Conservation (phyloP, 345 rosid species). For the Euphorbia peplus region DNA sequence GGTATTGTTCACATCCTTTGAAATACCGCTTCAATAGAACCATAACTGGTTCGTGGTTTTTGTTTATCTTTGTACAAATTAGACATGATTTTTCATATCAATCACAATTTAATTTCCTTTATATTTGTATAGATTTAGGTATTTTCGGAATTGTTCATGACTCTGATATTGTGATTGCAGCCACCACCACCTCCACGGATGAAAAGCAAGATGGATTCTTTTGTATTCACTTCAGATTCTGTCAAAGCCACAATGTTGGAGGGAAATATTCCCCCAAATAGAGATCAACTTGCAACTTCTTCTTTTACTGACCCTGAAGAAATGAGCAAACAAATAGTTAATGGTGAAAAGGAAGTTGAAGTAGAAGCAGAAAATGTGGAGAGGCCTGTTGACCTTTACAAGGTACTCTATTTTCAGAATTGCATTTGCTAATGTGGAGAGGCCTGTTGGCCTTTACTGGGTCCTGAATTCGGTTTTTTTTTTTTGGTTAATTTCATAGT, state of each 20-base stretch:
- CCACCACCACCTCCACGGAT: conserved; percentile 72
- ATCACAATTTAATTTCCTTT: neutral
- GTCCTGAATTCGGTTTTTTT: no score
- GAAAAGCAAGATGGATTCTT: conserved; percentile 84
- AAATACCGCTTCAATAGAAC: neutral
- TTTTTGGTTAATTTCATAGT: no score
- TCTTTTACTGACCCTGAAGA: conserved; percentile 31
- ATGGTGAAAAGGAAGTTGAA: conserved; percentile 46
- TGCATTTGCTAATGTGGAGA: neutral
- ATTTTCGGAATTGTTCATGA: no score
- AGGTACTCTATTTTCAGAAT: conserved; percentile 47
- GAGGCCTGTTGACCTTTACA: conserved; percentile 95
- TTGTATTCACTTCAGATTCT: conserved; percentile 70
- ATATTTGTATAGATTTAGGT: neutral
- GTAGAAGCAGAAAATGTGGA: conserved; percentile 74
- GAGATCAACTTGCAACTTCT: conserved; percentile 21
- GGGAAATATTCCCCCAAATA: conserved; percentile 36
- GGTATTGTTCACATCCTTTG: conserved; percentile 37
- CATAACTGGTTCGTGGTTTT: neutral
- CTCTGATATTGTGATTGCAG: conserved; percentile 36
- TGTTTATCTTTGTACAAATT: neutral
- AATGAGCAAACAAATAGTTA: conserved; percentile 32
- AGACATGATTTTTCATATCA: neutral
- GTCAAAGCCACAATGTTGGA: conserved; percentile 43
- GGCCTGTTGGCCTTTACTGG: no score